Conservation (phyloP, 108 stramenopile genomes). For the Nitzschia putrida region DNA sequence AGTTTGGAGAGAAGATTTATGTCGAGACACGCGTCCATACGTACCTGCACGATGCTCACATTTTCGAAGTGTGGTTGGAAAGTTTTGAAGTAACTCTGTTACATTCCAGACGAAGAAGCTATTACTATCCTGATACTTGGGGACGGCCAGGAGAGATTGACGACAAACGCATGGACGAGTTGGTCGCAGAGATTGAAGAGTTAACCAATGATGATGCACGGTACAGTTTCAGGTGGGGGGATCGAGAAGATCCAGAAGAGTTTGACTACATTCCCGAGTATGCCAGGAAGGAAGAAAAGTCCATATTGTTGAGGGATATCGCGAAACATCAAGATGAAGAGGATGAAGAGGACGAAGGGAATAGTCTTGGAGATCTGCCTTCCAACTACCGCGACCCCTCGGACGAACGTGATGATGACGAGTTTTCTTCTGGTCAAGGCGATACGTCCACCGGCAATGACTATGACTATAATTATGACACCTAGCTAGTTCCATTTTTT, state of each 20-base stretch:
- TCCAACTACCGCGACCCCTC: too few species aligned
- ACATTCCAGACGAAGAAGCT: slow-evolving; percentile 72
- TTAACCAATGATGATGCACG: slow-evolving; percentile 77
- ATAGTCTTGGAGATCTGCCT: too few species aligned
- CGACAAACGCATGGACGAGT: slow-evolving; percentile 65
- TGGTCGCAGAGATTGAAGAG: slow-evolving; percentile 65
- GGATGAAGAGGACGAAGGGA: too few species aligned
- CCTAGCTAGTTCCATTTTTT: too few species aligned
- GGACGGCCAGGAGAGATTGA: slow-evolving; percentile 70
- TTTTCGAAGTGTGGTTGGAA: slow-evolving; percentile 87
- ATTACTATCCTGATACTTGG: slow-evolving; percentile 54
- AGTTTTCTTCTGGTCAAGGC: too few species aligned
- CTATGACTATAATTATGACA: too few species aligned
- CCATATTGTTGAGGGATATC: too few species aligned
- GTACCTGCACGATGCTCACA: slow-evolving; percentile 74
- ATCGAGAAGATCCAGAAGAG: neutral
- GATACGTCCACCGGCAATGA: too few species aligned
- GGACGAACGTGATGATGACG: too few species aligned
- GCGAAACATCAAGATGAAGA: too few species aligned
- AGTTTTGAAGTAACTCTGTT: slow-evolving; percentile 82
- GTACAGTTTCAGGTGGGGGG: slow-evolving; percentile 55
- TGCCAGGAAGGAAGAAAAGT: too few species aligned
- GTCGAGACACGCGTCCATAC: slow-evolving; percentile 74
- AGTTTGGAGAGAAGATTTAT: slow-evolving; percentile 76
- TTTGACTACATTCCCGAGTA: too few species aligned